Conservation (phyloP, 345 rosid genomes). For the Aquilaria sinensis region DNA sequence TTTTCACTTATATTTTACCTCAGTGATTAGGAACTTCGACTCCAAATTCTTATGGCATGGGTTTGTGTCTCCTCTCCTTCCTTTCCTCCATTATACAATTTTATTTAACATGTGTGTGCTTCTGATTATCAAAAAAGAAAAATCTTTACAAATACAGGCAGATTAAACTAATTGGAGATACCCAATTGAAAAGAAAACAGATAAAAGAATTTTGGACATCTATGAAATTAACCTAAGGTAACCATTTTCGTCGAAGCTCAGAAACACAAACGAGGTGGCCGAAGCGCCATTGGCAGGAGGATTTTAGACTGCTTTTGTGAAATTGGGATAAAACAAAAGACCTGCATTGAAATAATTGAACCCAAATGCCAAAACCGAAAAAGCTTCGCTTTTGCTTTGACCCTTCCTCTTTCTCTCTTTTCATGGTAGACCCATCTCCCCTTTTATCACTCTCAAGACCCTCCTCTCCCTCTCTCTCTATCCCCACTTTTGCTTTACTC, state of each 20-base stretch:
- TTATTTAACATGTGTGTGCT: too few relatives aligned
- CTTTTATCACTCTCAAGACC: not conserved
- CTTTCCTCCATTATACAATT: too few relatives aligned
- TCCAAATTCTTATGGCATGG: too few relatives aligned
- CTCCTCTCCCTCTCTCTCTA: constrained; percentile 13
- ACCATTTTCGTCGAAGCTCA: not conserved
- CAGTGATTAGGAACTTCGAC: too few relatives aligned
- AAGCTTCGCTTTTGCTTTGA: constrained; percentile 39
- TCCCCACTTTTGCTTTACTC: not conserved
- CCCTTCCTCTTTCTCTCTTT: constrained; percentile 30
- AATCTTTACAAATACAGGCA: too few relatives aligned
- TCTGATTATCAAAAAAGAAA: too few relatives aligned
- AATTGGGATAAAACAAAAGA: constrained; percentile 12
- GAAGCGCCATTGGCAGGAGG: constrained; percentile 8
- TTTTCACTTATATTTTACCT: too few relatives aligned
- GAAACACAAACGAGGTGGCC: not conserved
- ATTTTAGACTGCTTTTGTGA: constrained; percentile 12
- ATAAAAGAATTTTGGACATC: too few relatives aligned
- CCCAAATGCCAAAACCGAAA: not conserved
- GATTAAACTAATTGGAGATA: too few relatives aligned
- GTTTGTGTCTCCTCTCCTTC: too few relatives aligned
- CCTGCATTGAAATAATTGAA: constrained; percentile 17
- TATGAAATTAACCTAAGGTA: not conserved
- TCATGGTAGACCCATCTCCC: constrained; percentile 38
- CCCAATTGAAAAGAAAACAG: too few relatives aligned